phyloP scores from a whole-genome alignment of 768 basidiomycete species.

The Amanita rubescens region DNA sequence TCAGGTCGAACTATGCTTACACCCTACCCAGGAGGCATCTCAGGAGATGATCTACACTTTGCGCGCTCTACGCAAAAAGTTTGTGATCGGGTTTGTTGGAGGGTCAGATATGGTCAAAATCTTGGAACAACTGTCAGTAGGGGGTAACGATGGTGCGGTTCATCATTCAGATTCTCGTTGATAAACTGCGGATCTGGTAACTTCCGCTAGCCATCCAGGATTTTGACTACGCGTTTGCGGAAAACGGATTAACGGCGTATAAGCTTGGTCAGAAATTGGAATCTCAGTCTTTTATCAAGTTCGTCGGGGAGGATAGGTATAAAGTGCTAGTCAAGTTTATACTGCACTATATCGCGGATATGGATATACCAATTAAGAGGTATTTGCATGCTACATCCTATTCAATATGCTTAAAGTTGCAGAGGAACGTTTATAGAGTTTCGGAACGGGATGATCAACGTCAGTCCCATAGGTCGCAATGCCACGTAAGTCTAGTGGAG shows the following conservation, averaged over 20 bases:
- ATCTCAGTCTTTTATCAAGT: slow-evolving; percentile 89
- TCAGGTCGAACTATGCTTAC: not conserved
- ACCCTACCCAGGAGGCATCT: slow-evolving; percentile 42
- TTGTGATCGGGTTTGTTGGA: no score
- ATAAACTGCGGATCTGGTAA: not conserved
- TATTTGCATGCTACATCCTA: slow-evolving; percentile 21
- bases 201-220: slow-evolving; percentile 52
- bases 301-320: slow-evolving; percentile 87
- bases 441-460: slow-evolving; percentile 97
- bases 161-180: not conserved
- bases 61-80: no score
- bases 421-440: no score
- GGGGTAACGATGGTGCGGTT: slow-evolving; percentile 47
- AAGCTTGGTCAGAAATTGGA: no score
- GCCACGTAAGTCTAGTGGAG: slow-evolving; percentile 60
- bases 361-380: slow-evolving; percentile 95
- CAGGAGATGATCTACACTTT: no score
- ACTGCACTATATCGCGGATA: slow-evolving; percentile 85
- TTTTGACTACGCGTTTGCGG: no score
- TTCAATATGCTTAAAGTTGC: not conserved
- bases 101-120: slow-evolving; percentile 92
- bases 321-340: slow-evolving; percentile 89
- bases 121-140: slow-evolving; percentile 66
- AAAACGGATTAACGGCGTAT: no score
- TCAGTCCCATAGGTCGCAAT: slow-evolving; percentile 93